A percentile compares a stretch with the other conserved stretches of the same genome.
Evolutionary conservation across 2,329 filamentous ascomycete species (phyloP).

Genomic region (Calonectria leucothoes): DNA sequence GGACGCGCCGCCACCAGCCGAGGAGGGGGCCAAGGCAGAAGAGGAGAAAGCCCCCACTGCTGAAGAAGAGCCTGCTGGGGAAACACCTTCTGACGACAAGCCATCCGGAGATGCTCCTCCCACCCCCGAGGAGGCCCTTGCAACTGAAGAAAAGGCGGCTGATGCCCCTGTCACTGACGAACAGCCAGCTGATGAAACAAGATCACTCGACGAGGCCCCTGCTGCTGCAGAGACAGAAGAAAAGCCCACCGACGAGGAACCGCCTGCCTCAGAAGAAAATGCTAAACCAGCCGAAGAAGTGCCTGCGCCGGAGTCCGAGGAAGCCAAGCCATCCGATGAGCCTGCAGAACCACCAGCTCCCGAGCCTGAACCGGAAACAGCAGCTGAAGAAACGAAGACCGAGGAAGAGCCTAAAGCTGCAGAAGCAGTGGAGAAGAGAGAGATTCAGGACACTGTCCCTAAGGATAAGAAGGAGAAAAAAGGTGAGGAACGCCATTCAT

Average conservation of each 20-base stretch:
- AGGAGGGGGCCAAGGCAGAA: not conserved
- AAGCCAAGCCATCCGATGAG: slow-evolving; percentile 28
- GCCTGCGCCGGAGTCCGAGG: slow-evolving; percentile 31
- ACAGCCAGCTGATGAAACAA: slow-evolving; percentile 36
- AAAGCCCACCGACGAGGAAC: slow-evolving; percentile 24
- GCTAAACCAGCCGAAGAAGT: slow-evolving; percentile 30
- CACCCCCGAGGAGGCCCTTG: not conserved
- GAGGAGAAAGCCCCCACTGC: not conserved
- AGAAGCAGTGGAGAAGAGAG: slow-evolving; percentile 52
- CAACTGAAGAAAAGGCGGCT: slow-evolving; percentile 20
- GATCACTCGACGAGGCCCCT: slow-evolving; percentile 24
- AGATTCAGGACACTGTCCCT: slow-evolving; percentile 53
- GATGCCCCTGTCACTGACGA: slow-evolving; percentile 34
- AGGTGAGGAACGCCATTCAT: slow-evolving; percentile 56
- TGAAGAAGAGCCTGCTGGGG: slow-evolving; percentile 20
- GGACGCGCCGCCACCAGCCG: slow-evolving; percentile 4
- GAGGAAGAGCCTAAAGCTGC: slow-evolving; percentile 36
- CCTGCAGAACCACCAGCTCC: slow-evolving; percentile 30
- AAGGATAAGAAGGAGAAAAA: slow-evolving; percentile 49
- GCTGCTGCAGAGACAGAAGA: slow-evolving; percentile 20
- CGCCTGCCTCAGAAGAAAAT: slow-evolving; percentile 27
- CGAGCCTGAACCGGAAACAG: slow-evolving; percentile 32
- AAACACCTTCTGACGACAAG: slow-evolving; percentile 6
- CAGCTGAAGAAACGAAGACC: slow-evolving; percentile 29
- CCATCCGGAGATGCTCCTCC: slow-evolving; percentile 8